Evolutionary conservation across 2,329 filamentous ascomycete species (phyloP).

Genomic region (Penicillium concentricum): DNA sequence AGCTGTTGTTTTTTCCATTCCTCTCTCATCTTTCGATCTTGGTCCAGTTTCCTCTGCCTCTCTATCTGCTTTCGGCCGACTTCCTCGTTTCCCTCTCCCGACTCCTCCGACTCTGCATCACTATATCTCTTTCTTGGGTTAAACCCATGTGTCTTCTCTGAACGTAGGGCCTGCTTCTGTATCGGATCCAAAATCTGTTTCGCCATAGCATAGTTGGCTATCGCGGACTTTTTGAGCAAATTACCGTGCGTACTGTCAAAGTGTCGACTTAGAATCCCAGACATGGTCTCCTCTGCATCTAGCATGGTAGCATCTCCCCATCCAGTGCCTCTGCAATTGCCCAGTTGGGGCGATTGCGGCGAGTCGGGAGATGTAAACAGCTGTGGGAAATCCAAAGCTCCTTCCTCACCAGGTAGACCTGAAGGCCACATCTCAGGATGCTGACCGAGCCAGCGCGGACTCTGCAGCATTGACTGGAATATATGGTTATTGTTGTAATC

Average conservation of each 20-base stretch:
- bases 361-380: not conserved
- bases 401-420: constrained; percentile 3
- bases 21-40: not conserved
- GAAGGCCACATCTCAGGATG: constrained; percentile 5
- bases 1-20: not conserved
- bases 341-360: not conserved
- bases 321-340: not conserved
- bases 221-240: not conserved
- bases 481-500: not conserved
- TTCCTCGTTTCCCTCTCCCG: not conserved
- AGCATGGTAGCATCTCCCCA: not conserved
- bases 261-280: not conserved
- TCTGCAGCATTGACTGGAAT: constrained; percentile 4
- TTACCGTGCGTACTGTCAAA: not conserved
- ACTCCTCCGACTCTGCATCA: not conserved
- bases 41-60: not conserved
- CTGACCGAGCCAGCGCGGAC: not conserved
- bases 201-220: not conserved
- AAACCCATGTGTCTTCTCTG: not conserved
- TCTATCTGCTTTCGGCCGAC: not conserved
- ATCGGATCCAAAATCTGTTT: not conserved
- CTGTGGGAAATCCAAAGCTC: constrained; percentile 11
- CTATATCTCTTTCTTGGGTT: not conserved
- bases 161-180: not conserved
- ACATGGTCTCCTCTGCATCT: not conserved